These are phyloP conservation scores for Yarrowia sp. DNA, from an alignment of 805 yeast species.

Conservation along the genomic window DNA sequence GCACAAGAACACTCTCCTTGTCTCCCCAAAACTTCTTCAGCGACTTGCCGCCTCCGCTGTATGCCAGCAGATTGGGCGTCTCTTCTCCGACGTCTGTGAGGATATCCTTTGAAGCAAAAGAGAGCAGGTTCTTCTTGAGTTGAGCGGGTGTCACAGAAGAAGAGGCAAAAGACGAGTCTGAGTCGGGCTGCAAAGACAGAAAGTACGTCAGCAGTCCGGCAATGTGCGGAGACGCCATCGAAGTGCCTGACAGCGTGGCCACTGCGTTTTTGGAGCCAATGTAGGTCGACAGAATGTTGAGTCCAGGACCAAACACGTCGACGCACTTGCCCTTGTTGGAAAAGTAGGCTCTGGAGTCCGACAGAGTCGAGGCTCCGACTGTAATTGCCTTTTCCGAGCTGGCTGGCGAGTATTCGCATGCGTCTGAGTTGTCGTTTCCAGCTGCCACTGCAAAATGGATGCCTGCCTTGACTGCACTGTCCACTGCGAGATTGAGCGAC, in stretches of 20 bases:
- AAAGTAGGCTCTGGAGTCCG: slow-evolving; percentile 58
- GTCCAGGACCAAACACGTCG: slow-evolving; percentile 63
- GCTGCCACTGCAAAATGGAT: slow-evolving; percentile 69
- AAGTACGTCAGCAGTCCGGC: slow-evolving; percentile 64
- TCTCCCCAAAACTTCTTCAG: slow-evolving; percentile 58
- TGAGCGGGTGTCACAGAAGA: slow-evolving; percentile 59
- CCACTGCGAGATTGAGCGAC: slow-evolving; percentile 63
- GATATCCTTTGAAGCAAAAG: slow-evolving; percentile 58
- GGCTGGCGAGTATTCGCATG: slow-evolving; percentile 66
- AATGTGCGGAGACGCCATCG: slow-evolving; percentile 71
- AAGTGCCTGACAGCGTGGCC: slow-evolving; percentile 64
- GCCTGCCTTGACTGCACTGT: slow-evolving; percentile 64
- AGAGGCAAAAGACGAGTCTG: slow-evolving; percentile 57
- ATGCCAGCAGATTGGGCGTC: slow-evolving; percentile 65
- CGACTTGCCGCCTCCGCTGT: slow-evolving; percentile 66
- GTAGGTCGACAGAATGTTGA: slow-evolving; percentile 62
- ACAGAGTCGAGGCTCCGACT: slow-evolving; percentile 58
- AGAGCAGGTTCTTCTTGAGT: slow-evolving; percentile 59
- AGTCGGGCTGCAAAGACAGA: slow-evolving; percentile 61
- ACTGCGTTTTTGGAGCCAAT: slow-evolving; percentile 60
- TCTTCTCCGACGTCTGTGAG: slow-evolving; percentile 56
- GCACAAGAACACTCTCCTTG: background rate
- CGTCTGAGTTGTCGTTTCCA: slow-evolving; percentile 66
- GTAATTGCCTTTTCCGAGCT: slow-evolving; percentile 60
- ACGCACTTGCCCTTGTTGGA: slow-evolving; percentile 63